Conservation (phyloP, 2,329 filamentous ascomycete genomes). For the Phaeosphaeriaceae sp. region DNA sequence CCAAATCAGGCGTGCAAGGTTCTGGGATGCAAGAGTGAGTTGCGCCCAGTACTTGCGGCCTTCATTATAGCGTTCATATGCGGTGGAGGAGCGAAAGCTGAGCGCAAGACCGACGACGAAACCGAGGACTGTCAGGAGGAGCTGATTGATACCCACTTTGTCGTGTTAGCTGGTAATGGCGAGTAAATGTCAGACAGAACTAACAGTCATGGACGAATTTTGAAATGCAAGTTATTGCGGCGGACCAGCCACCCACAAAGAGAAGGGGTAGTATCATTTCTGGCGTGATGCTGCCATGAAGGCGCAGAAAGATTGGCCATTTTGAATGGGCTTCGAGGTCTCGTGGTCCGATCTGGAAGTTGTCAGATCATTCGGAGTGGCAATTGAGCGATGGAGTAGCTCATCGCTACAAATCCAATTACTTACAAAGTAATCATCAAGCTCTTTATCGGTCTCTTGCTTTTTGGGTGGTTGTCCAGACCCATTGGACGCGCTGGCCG, state of each 20-base stretch:
- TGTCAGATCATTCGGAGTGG: no score
- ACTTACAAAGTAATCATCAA: slow-evolving; percentile 67
- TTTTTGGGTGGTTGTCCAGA: slow-evolving; percentile 22
- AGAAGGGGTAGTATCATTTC: slow-evolving; percentile 73
- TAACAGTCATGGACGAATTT: slow-evolving; percentile 49
- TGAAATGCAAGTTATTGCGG: slow-evolving; percentile 62
- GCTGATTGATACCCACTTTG: slow-evolving; percentile 64
- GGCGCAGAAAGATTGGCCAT: slow-evolving; percentile 74
- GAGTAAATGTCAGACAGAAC: not conserved
- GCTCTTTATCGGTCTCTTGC: slow-evolving; percentile 33
- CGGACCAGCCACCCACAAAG: slow-evolving; percentile 70
- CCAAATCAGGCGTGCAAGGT: slow-evolving; percentile 80
- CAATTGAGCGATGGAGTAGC: no score
- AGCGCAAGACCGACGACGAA: slow-evolving; percentile 79
- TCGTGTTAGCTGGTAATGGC: not conserved
- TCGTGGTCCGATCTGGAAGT: slow-evolving; percentile 61
- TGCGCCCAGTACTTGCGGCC: slow-evolving; percentile 68
- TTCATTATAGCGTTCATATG: slow-evolving; percentile 71
- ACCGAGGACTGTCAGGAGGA: slow-evolving; percentile 77
- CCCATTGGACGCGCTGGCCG: slow-evolving; percentile 17
- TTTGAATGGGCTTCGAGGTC: slow-evolving; percentile 76
- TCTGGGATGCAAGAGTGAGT: slow-evolving; percentile 62
- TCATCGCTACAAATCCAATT: slow-evolving; percentile 20
- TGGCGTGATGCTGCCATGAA: slow-evolving; percentile 76
- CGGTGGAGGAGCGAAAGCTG: slow-evolving; percentile 76